phyloP scores from a whole-genome alignment of 495 filamentous ascomycete species.

The Trichoderma gamsii region DNA sequence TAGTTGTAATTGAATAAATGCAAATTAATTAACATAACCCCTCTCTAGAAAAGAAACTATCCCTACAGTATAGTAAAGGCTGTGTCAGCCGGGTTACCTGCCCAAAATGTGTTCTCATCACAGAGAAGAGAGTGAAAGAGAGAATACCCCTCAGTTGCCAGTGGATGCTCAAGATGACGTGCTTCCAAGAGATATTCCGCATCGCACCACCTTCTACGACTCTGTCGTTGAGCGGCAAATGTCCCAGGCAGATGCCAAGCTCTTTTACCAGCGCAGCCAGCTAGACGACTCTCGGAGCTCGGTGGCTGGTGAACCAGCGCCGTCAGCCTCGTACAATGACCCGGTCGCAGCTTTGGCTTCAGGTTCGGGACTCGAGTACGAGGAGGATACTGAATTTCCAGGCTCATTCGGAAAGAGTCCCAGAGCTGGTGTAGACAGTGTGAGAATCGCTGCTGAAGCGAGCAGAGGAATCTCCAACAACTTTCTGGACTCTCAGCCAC shows the following conservation, averaged over 20 bases:
- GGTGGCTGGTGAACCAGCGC: neutral
- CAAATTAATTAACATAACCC: neutral
- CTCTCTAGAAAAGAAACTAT: neutral
- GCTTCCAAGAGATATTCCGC: constrained; percentile 67
- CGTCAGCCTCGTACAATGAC: neutral
- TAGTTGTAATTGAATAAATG: neutral
- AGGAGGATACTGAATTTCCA: neutral
- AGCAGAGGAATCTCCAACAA: constrained; percentile 18
- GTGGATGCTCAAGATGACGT: constrained; percentile 47
- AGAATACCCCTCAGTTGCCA: neutral
- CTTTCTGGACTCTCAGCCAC: constrained; percentile 30
- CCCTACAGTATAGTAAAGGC: neutral
- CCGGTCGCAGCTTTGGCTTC: neutral
- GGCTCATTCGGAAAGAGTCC: neutral
- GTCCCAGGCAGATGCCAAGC: constrained; percentile 84
- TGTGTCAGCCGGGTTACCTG: neutral
- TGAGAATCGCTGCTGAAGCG: constrained; percentile 19
- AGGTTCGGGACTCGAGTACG: neutral
- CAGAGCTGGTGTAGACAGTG: constrained; percentile 16
- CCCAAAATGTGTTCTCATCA: neutral
- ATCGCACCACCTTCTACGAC: constrained; percentile 78
- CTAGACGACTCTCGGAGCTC: constrained; percentile 37
- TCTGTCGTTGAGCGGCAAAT: constrained; percentile 84
- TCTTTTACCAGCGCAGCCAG: constrained; percentile 90
- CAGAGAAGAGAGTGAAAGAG: neutral